phyloP scores from a whole-genome alignment of 306 rosid species.

The Rubus parviflorus region DNA sequence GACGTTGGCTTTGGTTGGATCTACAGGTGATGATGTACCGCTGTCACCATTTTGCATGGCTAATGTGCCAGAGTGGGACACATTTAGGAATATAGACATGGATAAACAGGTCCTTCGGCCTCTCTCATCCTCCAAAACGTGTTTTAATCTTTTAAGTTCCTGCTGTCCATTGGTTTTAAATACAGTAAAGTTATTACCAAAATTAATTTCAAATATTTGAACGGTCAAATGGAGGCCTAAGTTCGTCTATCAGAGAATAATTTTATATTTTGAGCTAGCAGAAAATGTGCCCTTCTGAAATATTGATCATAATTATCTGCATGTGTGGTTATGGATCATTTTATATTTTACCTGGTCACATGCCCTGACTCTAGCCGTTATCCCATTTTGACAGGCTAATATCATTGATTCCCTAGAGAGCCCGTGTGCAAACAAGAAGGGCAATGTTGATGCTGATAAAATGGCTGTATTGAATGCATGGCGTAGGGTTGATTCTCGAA shows the following conservation, averaged over 20 bases:
- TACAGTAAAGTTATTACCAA: not conserved
- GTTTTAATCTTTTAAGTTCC: not conserved
- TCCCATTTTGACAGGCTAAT: conserved; percentile 55
- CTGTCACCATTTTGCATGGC: conserved; percentile 80
- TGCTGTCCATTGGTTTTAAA: not conserved
- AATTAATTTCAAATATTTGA: not conserved
- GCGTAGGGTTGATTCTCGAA: conserved; percentile 67
- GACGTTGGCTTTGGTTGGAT: conserved; percentile 34
- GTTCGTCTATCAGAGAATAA: not conserved
- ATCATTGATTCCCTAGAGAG: conserved; percentile 52
- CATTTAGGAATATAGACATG: conserved; percentile 96
- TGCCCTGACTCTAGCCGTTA: conserved; percentile 19
- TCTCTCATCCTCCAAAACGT: conserved; percentile 4
- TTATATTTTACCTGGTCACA: conserved; percentile 4
- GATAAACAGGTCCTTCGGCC: conserved; percentile 72
- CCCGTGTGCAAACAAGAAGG: conserved; percentile 50
- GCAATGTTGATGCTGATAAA: conserved; percentile 59
- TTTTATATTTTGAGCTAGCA: not conserved
- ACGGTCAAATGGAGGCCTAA: not conserved
- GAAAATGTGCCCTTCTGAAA: not conserved
- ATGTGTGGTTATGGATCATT: not conserved
- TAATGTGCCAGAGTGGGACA: conserved; percentile 81
- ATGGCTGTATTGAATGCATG: conserved; percentile 54
- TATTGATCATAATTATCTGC: not conserved
- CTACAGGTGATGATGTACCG: conserved; percentile 79